Evolutionary conservation across 2,329 filamentous ascomycete genomes (phyloP).

Genomic region (Rhinocladiella mackenziei): DNA sequence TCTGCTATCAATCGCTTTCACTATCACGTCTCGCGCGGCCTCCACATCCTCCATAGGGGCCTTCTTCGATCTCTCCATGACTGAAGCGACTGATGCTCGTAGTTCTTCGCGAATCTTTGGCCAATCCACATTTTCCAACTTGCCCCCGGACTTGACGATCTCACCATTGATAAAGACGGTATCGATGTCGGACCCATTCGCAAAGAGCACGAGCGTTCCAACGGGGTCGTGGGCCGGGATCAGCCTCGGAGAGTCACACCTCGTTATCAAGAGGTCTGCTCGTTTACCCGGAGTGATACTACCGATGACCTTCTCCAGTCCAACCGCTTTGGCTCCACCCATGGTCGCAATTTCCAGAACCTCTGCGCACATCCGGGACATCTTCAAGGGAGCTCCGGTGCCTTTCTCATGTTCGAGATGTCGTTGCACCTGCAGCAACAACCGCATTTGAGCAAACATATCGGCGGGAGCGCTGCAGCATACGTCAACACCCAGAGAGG

Average conservation of each 20-base stretch:
- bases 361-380: slow-evolving; percentile 25
- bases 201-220: slow-evolving; percentile 33
- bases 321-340: slow-evolving; percentile 32
- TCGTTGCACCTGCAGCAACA: slow-evolving; percentile 31
- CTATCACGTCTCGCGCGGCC: no score
- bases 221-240: slow-evolving; percentile 32
- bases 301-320: slow-evolving; percentile 31
- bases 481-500: slow-evolving; percentile 31
- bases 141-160: slow-evolving; percentile 27
- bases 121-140: slow-evolving; percentile 20
- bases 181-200: slow-evolving; percentile 30
- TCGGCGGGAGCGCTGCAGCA: slow-evolving; percentile 31
- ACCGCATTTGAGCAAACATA: slow-evolving; percentile 32
- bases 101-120: slow-evolving; percentile 11
- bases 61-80: slow-evolving; percentile 2
- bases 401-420: slow-evolving; percentile 13
- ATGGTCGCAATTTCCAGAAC: slow-evolving; percentile 34
- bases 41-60: background rate
- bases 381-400: slow-evolving; percentile 7
- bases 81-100: slow-evolving; percentile 3
- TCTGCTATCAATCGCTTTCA: no score
- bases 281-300: slow-evolving; percentile 33
- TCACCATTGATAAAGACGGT: slow-evolving; percentile 33
- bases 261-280: slow-evolving; percentile 34
- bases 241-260: slow-evolving; percentile 29